Evolutionary conservation across 306 rosid genomes (phyloP).

Genomic region (Vachellia pachyceras): DNA sequence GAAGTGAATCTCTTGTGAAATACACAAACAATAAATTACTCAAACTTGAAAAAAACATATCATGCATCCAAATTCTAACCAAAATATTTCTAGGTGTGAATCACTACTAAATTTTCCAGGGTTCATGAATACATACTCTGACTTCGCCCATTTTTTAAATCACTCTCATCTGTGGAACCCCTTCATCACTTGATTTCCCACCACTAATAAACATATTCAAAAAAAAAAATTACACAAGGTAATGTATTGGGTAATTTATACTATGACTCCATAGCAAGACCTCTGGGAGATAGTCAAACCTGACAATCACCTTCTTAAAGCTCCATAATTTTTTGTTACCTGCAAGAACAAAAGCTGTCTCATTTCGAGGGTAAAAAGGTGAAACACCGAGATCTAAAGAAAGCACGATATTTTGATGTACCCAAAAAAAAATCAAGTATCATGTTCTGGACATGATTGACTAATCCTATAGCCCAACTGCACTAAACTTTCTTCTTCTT

Average conservation of each 20-base stretch:
- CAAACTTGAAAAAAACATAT: background rate
- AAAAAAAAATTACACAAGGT: background rate
- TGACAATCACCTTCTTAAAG: slow-evolving; percentile 67
- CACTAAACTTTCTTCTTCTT: too few species aligned
- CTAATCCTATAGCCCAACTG: slow-evolving; percentile 23
- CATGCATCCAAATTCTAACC: background rate
- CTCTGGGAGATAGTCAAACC: slow-evolving; percentile 24
- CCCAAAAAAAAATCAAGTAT: background rate
- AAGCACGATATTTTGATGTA: slow-evolving; percentile 8
- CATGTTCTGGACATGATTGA: background rate
- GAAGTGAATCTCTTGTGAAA: background rate
- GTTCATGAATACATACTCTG: background rate
- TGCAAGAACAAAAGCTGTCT: slow-evolving; percentile 34
- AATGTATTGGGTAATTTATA: too few species aligned
- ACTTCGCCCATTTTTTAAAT: background rate
- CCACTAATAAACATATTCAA: background rate
- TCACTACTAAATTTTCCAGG: background rate
- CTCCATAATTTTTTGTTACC: slow-evolving; percentile 94
- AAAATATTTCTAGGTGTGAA: background rate
- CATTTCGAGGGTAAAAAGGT: slow-evolving; percentile 21
- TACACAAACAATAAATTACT: background rate
- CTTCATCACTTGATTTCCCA: background rate
- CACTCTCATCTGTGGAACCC: background rate
- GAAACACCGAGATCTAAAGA: slow-evolving; percentile 9
- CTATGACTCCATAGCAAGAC: background rate